Percentiles rank a stretch among this genome's conserved stretches.
Evolutionary conservation across 2,329 filamentous ascomycete genomes (phyloP).

Genomic region (Sarocladium brachiariae): DNA sequence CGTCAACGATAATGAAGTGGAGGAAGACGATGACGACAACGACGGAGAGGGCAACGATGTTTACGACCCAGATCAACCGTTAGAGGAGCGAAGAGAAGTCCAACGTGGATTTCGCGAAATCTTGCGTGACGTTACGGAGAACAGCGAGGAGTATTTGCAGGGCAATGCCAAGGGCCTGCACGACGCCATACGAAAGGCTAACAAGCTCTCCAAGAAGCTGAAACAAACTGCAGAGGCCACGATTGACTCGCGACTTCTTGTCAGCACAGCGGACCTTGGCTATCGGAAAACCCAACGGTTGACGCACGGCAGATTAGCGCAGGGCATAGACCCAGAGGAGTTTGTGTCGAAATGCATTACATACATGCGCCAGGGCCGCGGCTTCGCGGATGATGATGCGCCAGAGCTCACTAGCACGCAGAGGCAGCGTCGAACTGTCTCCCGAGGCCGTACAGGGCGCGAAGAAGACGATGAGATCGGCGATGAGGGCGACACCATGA

Average conservation of each 20-base stretch:
- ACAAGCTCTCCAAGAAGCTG: slow-evolving; percentile 59
- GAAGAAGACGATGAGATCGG: slow-evolving; percentile 52
- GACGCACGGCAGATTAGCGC: slow-evolving; percentile 62
- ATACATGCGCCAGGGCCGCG: slow-evolving; percentile 70
- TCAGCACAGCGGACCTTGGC: slow-evolving; percentile 72
- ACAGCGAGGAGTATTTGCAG: slow-evolving; percentile 65
- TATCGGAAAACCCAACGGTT: slow-evolving; percentile 71
- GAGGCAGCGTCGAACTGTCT: slow-evolving; percentile 33
- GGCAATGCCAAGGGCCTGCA: slow-evolving; percentile 58
- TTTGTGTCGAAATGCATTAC: slow-evolving; percentile 85
- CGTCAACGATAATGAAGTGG: slow-evolving; percentile 10
- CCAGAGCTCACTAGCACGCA: slow-evolving; percentile 45
- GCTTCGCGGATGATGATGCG: slow-evolving; percentile 36
- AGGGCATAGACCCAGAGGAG: slow-evolving; percentile 81
- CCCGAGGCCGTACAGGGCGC: slow-evolving; percentile 20
- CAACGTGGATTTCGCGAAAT: slow-evolving; percentile 65
- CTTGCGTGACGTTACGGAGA: slow-evolving; percentile 53
- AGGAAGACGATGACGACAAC: slow-evolving; percentile 13
- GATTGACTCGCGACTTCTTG: slow-evolving; percentile 80
- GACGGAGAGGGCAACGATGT: slow-evolving; percentile 28
- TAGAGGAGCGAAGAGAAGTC: slow-evolving; percentile 63
- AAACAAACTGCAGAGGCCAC: slow-evolving; percentile 87
- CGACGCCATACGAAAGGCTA: slow-evolving; percentile 58
- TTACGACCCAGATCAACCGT: slow-evolving; percentile 79
- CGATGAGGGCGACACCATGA: slow-evolving; percentile 68